Evolutionary conservation across 202 grass and related monocot species (phyloP).

Genomic region (Setaria italica): DNA sequence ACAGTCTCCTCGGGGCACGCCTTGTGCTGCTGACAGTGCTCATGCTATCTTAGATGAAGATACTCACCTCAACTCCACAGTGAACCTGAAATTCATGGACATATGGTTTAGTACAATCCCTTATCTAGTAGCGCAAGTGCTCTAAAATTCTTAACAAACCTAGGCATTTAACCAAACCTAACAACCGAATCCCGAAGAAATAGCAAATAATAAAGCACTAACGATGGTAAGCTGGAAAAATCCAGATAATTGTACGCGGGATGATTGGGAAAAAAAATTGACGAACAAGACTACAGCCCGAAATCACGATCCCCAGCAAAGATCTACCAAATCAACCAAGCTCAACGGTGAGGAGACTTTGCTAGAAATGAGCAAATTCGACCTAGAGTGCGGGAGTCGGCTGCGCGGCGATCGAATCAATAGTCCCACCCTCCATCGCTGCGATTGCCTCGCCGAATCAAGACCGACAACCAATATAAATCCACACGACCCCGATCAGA

Average conservation of each 20-base stretch:
- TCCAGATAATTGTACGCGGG: neutral
- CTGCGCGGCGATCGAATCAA: neutral
- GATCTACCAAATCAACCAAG: conserved; percentile 14
- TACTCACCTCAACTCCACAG: conserved; percentile 15
- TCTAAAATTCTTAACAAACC: conserved; percentile 5
- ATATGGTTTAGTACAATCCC: conserved; percentile 17
- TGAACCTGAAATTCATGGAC: conserved; percentile 41
- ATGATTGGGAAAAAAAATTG: neutral
- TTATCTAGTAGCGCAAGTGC: neutral
- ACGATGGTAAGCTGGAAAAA: neutral
- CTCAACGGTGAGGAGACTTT: neutral
- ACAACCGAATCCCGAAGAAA: neutral
- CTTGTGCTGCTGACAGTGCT: conserved; percentile 27
- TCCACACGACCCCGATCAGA: neutral
- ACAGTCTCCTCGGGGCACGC: conserved; percentile 32
- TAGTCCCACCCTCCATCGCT: neutral
- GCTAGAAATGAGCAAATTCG: conserved; percentile 8
- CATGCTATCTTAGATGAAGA: conserved; percentile 44
- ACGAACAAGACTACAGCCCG: neutral
- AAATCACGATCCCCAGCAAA: neutral
- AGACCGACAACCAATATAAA: neutral
- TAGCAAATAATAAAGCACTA: neutral
- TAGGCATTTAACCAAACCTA: neutral
- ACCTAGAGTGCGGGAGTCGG: neutral
- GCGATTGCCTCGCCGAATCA: conserved; percentile 3